Base-by-base conservation (phyloP, 495 filamentous ascomycete genomes). In the Penicillium taxi region DNA sequence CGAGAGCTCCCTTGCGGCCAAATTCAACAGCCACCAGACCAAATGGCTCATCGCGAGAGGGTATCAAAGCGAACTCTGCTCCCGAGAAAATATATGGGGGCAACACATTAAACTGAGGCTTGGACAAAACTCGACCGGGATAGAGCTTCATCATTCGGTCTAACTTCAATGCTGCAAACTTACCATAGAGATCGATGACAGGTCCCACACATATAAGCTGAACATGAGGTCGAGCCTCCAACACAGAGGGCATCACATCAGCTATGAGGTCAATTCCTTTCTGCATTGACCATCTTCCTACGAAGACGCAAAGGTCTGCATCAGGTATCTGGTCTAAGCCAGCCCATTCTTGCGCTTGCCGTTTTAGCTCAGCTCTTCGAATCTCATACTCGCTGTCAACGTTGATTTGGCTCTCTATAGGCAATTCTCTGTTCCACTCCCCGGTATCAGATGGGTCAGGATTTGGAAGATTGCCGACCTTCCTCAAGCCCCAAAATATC, bases 11-110 rank as follows among this genome's bases (percentile, higher is more conserved):
- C 53, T 86, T 86, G 16, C 82, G 69, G 17, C 82, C 82, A 45
- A 86, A 87, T 50, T 87, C 82, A 28, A 87, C 82, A 20, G 82
- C 83, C 3, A 86, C 83, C n/a, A 88, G 59, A 19, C 83, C 83
- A 44, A 88, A 88, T 0, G 83, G 83, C 53, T 88, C 83, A 43
- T 88, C 83, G 39, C 83, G 75, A 12, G 80, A 84, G 5, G 83
- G 82, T 37, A 88, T 86, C 21, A 88, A 63, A 11, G 82, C 82
- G 42, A 88, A 86, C 33, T 88, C 83, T 12, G 82, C 81, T 13
- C 83, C 83, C 32, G 75, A 82, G 60, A 86, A 86, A 44, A 88
- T 79, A 55, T 73, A 86, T 0, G 80, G 77, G 9, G 81, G 83
- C 1, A 88, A 63, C 0, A 76, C 71, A 0, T 81, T 86, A 53